phyloP scores from a whole-genome alignment of 352 stramenopile genomes.

The Phytophthora tubulina region DNA sequence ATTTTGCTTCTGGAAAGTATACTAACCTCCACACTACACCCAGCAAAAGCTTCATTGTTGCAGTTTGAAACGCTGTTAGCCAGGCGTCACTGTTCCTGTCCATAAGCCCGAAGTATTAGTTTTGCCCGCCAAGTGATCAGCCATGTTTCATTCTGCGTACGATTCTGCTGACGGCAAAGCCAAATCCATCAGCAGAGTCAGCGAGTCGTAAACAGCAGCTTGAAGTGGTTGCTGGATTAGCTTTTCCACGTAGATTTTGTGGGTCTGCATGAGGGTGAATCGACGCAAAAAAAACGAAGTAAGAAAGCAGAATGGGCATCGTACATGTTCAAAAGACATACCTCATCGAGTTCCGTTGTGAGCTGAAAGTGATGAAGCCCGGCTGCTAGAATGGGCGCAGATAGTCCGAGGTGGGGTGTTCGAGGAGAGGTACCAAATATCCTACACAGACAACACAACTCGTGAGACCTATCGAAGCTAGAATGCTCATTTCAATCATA shows the following conservation, averaged over 20 bases:
- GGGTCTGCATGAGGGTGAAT: conserved; percentile 9
- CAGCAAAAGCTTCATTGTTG: conserved; percentile 36
- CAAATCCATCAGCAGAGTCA: conserved; percentile 12
- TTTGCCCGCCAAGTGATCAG: not conserved
- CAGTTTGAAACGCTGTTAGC: conserved; percentile 14
- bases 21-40: conserved; percentile 41
- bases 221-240: conserved; percentile 22
- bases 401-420: conserved; percentile 1
- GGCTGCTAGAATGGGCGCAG: conserved; percentile 15
- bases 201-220: conserved; percentile 15
- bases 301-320: not conserved
- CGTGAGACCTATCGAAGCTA: not conserved
- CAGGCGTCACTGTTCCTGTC: conserved; percentile 19
- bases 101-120: conserved; percentile 6
- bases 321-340: conserved; percentile 6
- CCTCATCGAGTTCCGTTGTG: conserved; percentile 14
- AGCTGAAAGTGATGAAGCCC: conserved; percentile 34
- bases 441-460: not conserved
- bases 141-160: conserved; percentile 1
- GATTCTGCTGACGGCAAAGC: not conserved
- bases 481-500: conserved; percentile 8
- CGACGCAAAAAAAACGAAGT: not conserved
- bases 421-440: conserved; percentile 23
- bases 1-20: not conserved
- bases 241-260: conserved; percentile 26